Percentiles rank a stretch among this genome's conserved stretches.
Evolutionary conservation across 1,284 basidiomycete genomes (phyloP).

Genomic region (Moniliella sp.): DNA sequence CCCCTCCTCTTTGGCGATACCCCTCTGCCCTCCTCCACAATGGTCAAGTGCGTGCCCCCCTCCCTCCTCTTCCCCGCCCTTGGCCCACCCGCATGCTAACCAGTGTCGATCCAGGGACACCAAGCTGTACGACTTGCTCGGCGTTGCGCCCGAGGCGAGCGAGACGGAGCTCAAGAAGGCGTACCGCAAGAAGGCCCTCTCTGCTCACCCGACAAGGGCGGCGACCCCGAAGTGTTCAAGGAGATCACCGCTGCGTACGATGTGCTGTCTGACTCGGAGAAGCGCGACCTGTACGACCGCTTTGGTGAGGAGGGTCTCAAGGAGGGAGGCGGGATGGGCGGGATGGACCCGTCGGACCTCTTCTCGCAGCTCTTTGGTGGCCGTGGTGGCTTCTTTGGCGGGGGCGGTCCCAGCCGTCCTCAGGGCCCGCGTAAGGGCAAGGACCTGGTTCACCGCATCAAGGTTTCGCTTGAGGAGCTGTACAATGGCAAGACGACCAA

Average conservation of each 20-base stretch:
- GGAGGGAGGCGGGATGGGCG: conserved; percentile 43
- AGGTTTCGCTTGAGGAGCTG: conserved; percentile 84
- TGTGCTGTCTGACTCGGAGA: conserved; percentile 69
- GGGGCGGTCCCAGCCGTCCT: conserved; percentile 43
- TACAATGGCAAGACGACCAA: conserved; percentile 98
- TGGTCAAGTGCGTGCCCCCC: too few species aligned
- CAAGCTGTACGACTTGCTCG: conserved; percentile 59
- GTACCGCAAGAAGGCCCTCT: conserved; percentile 35
- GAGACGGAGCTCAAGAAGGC: conserved; percentile 64
- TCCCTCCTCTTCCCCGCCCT: too few species aligned
- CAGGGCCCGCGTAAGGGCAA: conserved; percentile 86
- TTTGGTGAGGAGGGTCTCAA: conserved; percentile 77
- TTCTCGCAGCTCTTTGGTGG: conserved; percentile 86
- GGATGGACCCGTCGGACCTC: conserved; percentile 86
- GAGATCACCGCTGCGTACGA: conserved; percentile 93
- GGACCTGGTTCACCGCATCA: conserved; percentile 88
- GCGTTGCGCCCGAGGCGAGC: conserved; percentile 46
- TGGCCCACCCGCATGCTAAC: too few species aligned
- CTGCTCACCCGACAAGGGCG: conserved; percentile 17
- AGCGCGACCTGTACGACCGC: conserved; percentile 52
- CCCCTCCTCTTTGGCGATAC: too few species aligned
- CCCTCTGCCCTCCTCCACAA: too few species aligned
- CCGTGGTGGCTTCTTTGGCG: conserved; percentile 43
- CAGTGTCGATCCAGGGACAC: too few species aligned
- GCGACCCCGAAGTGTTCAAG: conserved; percentile 21